Evolutionary conservation across 2,329 filamentous ascomycete genomes (phyloP).

Genomic region (Stachybotrys chlorohalonatus): DNA sequence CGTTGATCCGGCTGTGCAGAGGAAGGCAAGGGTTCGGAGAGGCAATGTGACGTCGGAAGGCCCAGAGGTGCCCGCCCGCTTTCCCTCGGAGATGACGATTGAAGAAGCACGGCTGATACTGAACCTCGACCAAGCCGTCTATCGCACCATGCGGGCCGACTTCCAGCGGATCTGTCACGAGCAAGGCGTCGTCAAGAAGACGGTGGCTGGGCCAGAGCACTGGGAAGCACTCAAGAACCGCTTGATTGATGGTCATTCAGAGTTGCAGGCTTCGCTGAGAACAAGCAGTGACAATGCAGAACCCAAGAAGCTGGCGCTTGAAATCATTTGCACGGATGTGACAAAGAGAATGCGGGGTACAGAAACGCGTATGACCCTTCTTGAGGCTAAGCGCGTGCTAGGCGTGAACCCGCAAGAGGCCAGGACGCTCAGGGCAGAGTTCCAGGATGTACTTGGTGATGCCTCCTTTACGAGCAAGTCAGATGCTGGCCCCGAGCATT

Average conservation of each 20-base stretch:
- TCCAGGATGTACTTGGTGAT: slow-evolving; percentile 56
- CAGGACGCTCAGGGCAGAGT: slow-evolving; percentile 54
- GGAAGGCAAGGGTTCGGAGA: slow-evolving; percentile 41
- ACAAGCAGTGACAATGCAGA: slow-evolving; percentile 47
- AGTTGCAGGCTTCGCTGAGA: slow-evolving; percentile 55
- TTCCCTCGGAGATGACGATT: slow-evolving; percentile 74
- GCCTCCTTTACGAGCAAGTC: slow-evolving; percentile 64
- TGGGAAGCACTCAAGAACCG: slow-evolving; percentile 65
- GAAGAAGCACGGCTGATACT: slow-evolving; percentile 68
- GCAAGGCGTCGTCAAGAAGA: slow-evolving; percentile 64
- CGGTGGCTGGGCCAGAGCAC: slow-evolving; percentile 58
- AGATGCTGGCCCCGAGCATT: slow-evolving; percentile 63
- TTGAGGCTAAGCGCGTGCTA: slow-evolving; percentile 59
- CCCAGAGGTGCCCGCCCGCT: slow-evolving; percentile 61
- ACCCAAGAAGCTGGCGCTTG: slow-evolving; percentile 58
- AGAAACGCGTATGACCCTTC: slow-evolving; percentile 59
- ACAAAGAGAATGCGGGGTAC: slow-evolving; percentile 67
- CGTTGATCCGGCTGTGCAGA: slow-evolving; percentile 1
- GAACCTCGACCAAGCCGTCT: slow-evolving; percentile 51
- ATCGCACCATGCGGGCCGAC: slow-evolving; percentile 53
- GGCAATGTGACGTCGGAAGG: slow-evolving; percentile 56
- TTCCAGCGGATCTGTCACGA: slow-evolving; percentile 65
- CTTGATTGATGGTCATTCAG: slow-evolving; percentile 54
- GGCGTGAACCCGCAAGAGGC: slow-evolving; percentile 33
- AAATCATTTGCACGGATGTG: slow-evolving; percentile 73